Conservation (phyloP, 1,139 yeast genomes). For the Pichia sp. region DNA sequence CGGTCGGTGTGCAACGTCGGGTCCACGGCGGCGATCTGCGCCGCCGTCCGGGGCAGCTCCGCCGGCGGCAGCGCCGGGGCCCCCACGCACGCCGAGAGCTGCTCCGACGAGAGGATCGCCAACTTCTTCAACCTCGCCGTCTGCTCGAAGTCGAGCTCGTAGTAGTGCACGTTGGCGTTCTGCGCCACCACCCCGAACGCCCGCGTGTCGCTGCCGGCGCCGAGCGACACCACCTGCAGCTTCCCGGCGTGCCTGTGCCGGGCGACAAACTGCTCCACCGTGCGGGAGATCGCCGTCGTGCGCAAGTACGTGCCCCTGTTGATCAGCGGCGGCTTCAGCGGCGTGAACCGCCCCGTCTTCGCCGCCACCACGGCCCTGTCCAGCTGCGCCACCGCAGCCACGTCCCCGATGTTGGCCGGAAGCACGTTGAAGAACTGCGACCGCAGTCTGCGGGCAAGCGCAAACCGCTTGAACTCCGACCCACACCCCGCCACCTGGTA, state of each 20-base stretch:
- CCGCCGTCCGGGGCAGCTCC: constrained; percentile 18
- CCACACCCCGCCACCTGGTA: constrained; percentile 26
- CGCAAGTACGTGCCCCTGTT: constrained; percentile 80
- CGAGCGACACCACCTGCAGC: constrained; percentile 73
- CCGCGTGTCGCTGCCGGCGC: constrained; percentile 96
- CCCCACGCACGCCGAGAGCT: constrained; percentile 27
- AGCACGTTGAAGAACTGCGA: constrained; percentile 34
- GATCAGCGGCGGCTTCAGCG: constrained; percentile 67
- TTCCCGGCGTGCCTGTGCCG: constrained; percentile 45
- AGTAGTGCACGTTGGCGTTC: constrained; percentile 40
- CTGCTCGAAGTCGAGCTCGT: constrained; percentile 74
- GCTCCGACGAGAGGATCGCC: constrained; percentile 40
- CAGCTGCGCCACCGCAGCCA: neutral
- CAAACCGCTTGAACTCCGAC: constrained; percentile 29
- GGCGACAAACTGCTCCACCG: constrained; percentile 48
- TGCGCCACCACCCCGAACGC: constrained; percentile 47
- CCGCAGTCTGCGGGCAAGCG: constrained; percentile 39
- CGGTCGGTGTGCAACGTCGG: constrained; percentile 39
- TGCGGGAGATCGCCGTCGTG: constrained; percentile 54
- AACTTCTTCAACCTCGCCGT: constrained; percentile 58
- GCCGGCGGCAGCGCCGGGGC: neutral
- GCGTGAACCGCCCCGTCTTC: constrained; percentile 9
- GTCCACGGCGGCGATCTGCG: constrained; percentile 20
- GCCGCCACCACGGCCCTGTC: neutral
- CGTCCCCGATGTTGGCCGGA: neutral